These are phyloP conservation scores for Trypanosoma grayi DNA, from an alignment of 208 protist genomes.

Conservation along the genomic window DNA sequence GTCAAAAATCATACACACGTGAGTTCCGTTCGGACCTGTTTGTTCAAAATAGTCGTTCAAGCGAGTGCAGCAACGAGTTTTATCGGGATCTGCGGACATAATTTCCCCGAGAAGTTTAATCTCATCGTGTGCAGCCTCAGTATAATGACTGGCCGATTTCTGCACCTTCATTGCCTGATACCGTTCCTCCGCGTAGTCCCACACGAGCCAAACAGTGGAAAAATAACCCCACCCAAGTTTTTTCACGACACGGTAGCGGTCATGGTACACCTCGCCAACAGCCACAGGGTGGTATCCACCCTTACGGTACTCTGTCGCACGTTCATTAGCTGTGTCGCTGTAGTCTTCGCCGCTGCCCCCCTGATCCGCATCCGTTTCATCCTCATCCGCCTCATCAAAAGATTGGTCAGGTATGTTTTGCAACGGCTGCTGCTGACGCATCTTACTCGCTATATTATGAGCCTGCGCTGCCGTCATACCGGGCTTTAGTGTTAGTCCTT, in stretches of 20 bases:
- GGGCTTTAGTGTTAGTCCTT: conserved; percentile 52
- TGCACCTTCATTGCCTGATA: conserved; percentile 86
- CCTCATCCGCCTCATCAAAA: conserved; percentile 34
- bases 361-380: conserved; percentile 35
- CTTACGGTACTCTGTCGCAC: conserved; percentile 80
- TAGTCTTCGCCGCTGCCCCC: conserved; percentile 74
- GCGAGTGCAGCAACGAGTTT: conserved; percentile 62
- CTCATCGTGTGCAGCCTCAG: conserved; percentile 80
- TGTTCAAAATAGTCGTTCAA: conserved; percentile 92
- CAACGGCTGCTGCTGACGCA: conserved; percentile 25
- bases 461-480: conserved; percentile 75
- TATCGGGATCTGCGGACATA: conserved; percentile 74
- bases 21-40: conserved; percentile 79
- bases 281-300: conserved; percentile 97
- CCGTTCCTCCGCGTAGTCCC: conserved; percentile 94
- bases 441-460: conserved; percentile 37
- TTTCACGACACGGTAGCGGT: conserved; percentile 91
- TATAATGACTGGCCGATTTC: conserved; percentile 77
- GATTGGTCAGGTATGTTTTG: conserved; percentile 34
- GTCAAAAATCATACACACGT: conserved; percentile 98
- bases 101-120: conserved; percentile 81
- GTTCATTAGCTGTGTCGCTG: conserved; percentile 86
- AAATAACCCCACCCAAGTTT: conserved; percentile 99
- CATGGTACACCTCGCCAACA: conserved; percentile 92
- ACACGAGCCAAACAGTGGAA: conserved; percentile 98